A percentile compares a stretch with the other conserved stretches of the same genome.
Evolutionary conservation across 164 flowering plant genomes (phyloP).

Genomic region (Tetrastigma voinierianum): DNA sequence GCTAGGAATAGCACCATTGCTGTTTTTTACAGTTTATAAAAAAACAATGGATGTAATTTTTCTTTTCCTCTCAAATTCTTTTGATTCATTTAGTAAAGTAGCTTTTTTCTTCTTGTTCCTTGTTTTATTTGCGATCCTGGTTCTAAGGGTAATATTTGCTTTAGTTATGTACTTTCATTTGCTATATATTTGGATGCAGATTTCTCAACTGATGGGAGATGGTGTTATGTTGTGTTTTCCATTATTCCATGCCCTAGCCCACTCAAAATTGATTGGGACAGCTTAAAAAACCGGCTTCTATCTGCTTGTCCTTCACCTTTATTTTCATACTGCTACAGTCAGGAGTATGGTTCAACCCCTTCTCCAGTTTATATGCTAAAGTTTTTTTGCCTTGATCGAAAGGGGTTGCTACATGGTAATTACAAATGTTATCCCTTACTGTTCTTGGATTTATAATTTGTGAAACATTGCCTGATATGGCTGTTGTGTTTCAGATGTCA

Average conservation of each 20-base stretch:
- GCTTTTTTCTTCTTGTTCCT: too few relatives aligned
- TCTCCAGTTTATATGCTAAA: constrained; percentile 55
- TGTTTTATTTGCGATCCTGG: too few relatives aligned
- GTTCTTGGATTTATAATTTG: background rate
- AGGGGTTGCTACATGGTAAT: constrained; percentile 78
- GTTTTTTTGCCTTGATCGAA: constrained; percentile 60
- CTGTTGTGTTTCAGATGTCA: constrained; percentile 48
- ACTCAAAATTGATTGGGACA: constrained; percentile 52
- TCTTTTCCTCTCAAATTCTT: too few relatives aligned
- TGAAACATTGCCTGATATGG: background rate
- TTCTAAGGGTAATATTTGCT: too few relatives aligned
- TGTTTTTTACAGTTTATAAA: too few relatives aligned
- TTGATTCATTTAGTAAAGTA: too few relatives aligned
- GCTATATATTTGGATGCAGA: constrained; percentile 34
- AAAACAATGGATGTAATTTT: too few relatives aligned
- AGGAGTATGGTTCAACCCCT: constrained; percentile 24
- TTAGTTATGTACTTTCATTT: background rate
- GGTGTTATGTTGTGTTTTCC: constrained; percentile 91
- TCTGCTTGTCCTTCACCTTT: constrained; percentile 66
- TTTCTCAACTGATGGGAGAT: constrained; percentile 86
- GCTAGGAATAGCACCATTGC: too few relatives aligned
- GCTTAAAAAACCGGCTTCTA: constrained; percentile 61
- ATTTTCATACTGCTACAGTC: constrained; percentile 38
- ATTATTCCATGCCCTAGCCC: constrained; percentile 46
- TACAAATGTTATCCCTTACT: background rate